Evolutionary conservation across 495 filamentous ascomycete genomes (phyloP).

Genomic region (Tirmania nivea): DNA sequence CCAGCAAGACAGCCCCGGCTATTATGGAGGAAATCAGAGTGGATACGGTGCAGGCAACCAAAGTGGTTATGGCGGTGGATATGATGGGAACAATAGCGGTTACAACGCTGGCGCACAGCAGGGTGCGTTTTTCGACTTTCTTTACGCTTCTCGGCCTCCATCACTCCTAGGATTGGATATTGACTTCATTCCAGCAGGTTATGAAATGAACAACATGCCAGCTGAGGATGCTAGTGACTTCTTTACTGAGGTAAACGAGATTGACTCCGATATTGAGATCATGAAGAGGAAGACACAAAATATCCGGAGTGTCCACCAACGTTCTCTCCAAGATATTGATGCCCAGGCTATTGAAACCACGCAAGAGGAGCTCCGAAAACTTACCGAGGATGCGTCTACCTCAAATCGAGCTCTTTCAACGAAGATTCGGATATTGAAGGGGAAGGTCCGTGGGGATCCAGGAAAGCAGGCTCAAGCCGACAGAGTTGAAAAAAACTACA

Average conservation of each 20-base stretch:
- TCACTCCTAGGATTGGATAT: slow-evolving; percentile 2
- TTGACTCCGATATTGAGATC: slow-evolving; percentile 50
- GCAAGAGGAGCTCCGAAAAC: slow-evolving; percentile 34
- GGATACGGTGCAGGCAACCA: slow-evolving; percentile 7
- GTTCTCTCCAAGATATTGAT: slow-evolving; percentile 37
- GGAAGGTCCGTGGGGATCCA: slow-evolving; percentile 45
- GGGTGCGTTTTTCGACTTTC: slow-evolving; percentile 19
- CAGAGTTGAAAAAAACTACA: slow-evolving; percentile 53
- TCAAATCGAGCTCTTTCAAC: slow-evolving; percentile 52
- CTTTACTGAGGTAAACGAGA: slow-evolving; percentile 62
- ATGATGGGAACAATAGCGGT: slow-evolving; percentile 23
- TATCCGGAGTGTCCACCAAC: slow-evolving; percentile 35
- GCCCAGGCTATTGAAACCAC: slow-evolving; percentile 28
- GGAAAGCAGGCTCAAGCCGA: slow-evolving; percentile 59
- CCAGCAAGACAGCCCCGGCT: slow-evolving; percentile 25
- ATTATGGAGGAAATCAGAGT: slow-evolving; percentile 20
- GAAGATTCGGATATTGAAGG: slow-evolving; percentile 58
- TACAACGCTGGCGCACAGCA: slow-evolving; percentile 27
- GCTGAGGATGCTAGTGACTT: slow-evolving; percentile 31
- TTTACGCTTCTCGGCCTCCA: slow-evolving; percentile 4
- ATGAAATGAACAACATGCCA: slow-evolving; percentile 26
- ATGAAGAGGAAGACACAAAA: slow-evolving; percentile 42
- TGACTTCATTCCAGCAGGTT: slow-evolving; percentile 31
- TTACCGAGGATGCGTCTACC: slow-evolving; percentile 53
- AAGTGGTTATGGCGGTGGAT: slow-evolving; percentile 19